Evolutionary conservation across 441 rosid species (phyloP), one percentile per base, ranked within the genome.

Genomic region (Breynia disticha): DNA sequence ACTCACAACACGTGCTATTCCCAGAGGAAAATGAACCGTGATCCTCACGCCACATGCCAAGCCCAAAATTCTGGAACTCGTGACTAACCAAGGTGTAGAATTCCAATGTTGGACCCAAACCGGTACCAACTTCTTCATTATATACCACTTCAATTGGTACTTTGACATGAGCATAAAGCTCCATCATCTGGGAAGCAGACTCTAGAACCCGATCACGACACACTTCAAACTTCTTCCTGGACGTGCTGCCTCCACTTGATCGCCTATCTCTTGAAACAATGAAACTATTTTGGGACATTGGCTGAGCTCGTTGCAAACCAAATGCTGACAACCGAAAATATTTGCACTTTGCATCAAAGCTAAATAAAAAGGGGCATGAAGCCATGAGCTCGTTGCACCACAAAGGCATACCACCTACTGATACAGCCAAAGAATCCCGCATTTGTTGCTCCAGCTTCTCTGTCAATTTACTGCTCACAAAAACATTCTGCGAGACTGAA

Each of bases 71-170:
- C 67, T 89, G 99, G 79, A 89, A 83, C 77, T 82, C 99, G 37
- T 73, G 87, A 74, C 97, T 78, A 52, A 94, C 93, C 61, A 90
- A 73, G 39, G 99, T 90, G 71, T 80, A 94, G 65, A 90, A 94
- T 73, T 94, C 99, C 74, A 94, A 64, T 9, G 97, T 94, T 39
- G 99, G 99, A 67, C 99, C 99, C 68, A 94, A 95, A 62, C 99
- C 99, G 13, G 91, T 87, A 48, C 99, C 99, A 11, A 94, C 95
- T 82, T 94, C 99, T 73, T 85, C 99, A 68, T 69, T 70, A 66
- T 87, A 94, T 64, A 82, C 89, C 57, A 94, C 95, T 71, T 94
- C 99, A 60, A 94, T 62, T 16, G 84, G 82, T 50, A 72, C 85
- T 55, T 80, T 89, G 54, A 72, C 76, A 44, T 38, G 57, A 22